A percentile compares a stretch with the other conserved stretches of the same genome.
Evolutionary conservation across 2,329 filamentous ascomycete species (phyloP).

Genomic region (Thielaviopsis ethacetica): DNA sequence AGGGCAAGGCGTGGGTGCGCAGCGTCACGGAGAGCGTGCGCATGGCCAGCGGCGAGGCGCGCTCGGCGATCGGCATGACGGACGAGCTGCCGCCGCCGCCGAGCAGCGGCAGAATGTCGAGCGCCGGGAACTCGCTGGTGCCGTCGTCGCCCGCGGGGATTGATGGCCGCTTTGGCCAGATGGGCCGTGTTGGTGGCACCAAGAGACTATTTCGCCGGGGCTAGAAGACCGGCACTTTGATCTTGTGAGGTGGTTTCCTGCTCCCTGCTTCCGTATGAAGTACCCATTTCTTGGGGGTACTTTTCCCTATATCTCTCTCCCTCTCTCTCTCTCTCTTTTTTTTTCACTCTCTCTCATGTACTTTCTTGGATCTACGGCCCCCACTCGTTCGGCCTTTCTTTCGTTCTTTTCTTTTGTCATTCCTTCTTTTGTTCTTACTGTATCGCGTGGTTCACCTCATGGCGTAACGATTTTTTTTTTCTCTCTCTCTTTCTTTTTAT

Average conservation of each 20-base stretch:
- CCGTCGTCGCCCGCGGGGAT: background rate
- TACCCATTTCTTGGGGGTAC: background rate
- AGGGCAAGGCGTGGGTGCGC: constrained; percentile 67
- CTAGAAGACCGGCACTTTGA: constrained; percentile 6
- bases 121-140: background rate
- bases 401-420: background rate
- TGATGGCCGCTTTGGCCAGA: constrained; percentile 41
- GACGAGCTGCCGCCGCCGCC: background rate
- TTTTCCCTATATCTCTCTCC: no score
- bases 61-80: constrained; percentile 15
- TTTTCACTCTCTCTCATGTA: background rate
- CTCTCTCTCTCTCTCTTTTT: background rate
- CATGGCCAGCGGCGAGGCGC: constrained; percentile 51
- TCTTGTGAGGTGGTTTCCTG: background rate
- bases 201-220: constrained; percentile 50
- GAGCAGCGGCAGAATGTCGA: constrained; percentile 9
- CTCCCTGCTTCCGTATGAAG: background rate
- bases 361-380: background rate
- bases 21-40: constrained; percentile 68
- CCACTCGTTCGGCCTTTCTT: background rate
- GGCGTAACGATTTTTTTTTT: no score
- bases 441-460: no score
- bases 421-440: background rate
- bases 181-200: constrained; percentile 56
- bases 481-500: no score